Conservation (phyloP, 2,329 filamentous ascomycete genomes). For the Akanthomyces uredinophilus region DNA sequence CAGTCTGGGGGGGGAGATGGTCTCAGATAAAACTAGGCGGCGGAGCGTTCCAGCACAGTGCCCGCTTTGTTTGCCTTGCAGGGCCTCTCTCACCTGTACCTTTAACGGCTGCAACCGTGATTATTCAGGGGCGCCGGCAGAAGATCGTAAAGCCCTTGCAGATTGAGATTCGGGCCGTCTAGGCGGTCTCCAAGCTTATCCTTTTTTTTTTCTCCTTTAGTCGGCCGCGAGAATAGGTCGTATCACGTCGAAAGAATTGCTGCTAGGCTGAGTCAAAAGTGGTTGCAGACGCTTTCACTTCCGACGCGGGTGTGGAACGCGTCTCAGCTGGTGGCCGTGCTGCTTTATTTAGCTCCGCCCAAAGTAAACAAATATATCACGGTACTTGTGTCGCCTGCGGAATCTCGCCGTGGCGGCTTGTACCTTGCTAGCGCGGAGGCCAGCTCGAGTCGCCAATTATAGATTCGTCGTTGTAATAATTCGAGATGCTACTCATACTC, state of each 20-base stretch:
- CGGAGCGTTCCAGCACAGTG: slow-evolving; percentile 1
- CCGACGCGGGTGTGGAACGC: slow-evolving; percentile 8
- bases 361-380: slow-evolving; percentile 2
- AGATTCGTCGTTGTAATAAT: neutral
- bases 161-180: neutral
- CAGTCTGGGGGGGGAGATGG: neutral
- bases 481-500: no score
- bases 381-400: slow-evolving; percentile 12
- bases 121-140: neutral
- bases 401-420: neutral
- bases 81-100: neutral
- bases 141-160: neutral
- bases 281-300: neutral
- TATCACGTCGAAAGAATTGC: neutral
- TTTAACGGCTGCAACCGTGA: neutral
- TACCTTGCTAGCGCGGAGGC: neutral
- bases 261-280: neutral
- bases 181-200: neutral
- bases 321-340: slow-evolving; percentile 1
- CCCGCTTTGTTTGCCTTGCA: neutral
- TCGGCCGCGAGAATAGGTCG: neutral
- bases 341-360: neutral
- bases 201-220: neutral
- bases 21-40: slow-evolving; percentile 8
- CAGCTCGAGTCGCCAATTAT: neutral